Conservation (phyloP, 495 filamentous ascomycete species). For the Xylaria flabelliformis region DNA sequence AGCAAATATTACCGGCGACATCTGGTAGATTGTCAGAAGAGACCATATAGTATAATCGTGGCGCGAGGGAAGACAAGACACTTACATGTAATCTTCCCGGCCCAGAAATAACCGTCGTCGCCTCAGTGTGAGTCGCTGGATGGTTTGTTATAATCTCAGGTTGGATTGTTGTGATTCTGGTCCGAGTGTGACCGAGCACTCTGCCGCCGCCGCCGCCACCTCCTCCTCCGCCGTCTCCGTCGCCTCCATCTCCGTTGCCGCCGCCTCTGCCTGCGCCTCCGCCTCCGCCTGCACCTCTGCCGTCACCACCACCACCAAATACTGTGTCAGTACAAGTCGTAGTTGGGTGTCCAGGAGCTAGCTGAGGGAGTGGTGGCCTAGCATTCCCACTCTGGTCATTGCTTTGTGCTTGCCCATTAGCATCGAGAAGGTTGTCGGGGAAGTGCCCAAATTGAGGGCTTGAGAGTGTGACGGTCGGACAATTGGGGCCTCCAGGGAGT, state of each 20-base stretch:
- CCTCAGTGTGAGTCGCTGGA: background rate
- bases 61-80: background rate
- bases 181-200: background rate
- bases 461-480: background rate
- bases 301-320: background rate
- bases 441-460: background rate
- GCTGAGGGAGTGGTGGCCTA: background rate
- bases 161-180: background rate
- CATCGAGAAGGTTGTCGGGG: background rate
- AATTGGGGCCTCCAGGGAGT: background rate
- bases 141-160: background rate
- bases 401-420: too few relatives aligned
- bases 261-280: too few relatives aligned
- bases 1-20: background rate
- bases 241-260: too few relatives aligned
- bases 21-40: background rate
- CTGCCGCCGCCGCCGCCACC: background rate
- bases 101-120: background rate
- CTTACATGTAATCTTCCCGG: background rate
- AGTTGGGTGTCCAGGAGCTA: background rate
- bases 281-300: too few relatives aligned
- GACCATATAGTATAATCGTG: background rate
- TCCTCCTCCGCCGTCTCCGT: too few relatives aligned
- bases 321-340: background rate
- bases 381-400: background rate